A percentile compares a stretch with the other conserved stretches of the same genome.
Evolutionary conservation across 768 basidiomycete species (phyloP).

Genomic region (Suillus brevipes): DNA sequence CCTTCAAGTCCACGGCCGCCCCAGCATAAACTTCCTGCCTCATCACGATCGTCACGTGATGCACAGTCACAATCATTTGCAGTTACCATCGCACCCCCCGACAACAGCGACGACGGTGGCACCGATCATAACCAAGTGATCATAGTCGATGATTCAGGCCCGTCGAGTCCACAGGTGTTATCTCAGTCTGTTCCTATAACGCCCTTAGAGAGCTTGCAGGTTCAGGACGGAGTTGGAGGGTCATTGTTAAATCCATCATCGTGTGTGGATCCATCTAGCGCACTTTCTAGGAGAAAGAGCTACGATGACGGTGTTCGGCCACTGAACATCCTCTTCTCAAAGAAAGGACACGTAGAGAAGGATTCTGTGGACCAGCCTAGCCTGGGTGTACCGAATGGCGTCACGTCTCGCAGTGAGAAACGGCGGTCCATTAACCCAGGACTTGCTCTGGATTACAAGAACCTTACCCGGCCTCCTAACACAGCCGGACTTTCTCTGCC

Average conservation of each 20-base stretch:
- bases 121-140: conserved; percentile 11
- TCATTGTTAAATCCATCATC: conserved; percentile 26
- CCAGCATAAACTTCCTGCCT: conserved; percentile 13
- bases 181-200: conserved; percentile 8
- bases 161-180: background rate
- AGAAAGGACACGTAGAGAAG: conserved; percentile 17
- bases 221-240: background rate
- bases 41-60: conserved; percentile 22
- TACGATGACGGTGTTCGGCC: conserved; percentile 46
- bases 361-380: conserved; percentile 13
- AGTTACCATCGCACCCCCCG: conserved; percentile 46
- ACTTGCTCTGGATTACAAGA: conserved; percentile 35
- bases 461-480: conserved; percentile 7
- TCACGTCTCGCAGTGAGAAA: conserved; percentile 42
- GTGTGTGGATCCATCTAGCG: conserved; percentile 11
- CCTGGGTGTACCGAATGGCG: conserved; percentile 29
- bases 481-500: conserved; percentile 19
- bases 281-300: conserved; percentile 38
- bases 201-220: conserved; percentile 14
- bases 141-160: background rate
- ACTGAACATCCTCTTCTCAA: conserved; percentile 35
- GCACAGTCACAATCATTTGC: conserved; percentile 38
- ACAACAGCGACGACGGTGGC: conserved; percentile 10
- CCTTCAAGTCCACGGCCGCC: conserved; percentile 19
- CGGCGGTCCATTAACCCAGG: conserved; percentile 59